Evolutionary conservation across 148 eudicot genomes (phyloP), one percentile per base, ranked within the genome.

Genomic region (Talinum fruticosum): DNA sequence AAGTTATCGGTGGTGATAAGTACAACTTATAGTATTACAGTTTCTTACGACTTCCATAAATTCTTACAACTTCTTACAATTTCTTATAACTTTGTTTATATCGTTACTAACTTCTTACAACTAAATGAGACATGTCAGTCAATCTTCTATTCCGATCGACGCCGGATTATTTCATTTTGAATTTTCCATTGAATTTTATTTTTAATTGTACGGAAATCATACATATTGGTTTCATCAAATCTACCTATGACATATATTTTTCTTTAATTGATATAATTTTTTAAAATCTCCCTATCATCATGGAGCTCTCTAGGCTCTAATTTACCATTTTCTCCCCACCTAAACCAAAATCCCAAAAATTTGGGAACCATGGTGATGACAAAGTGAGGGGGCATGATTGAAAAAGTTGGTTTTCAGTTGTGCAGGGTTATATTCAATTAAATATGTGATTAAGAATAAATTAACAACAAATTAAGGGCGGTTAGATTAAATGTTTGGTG

Each of bases 401-500:
- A 78, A 71, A 78, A 47, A 1, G 61, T 53, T 66, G 78, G 78
- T 75, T 44, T 15, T 35, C 18, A 41, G 47, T 64, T 64, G 7
- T 10, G 71, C 19, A 44, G 29, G 59, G 32, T 45, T 44, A 45
- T 76, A 76, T 45, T 38, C 33, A 76, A 32, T 62, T 59, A 59
- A 23, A 59, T n/a, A 59, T 5, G 10, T 36, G 45, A 67, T 74
- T 36, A 69, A 37, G 37, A 59, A n/a, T 38, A 74, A 66, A 67
- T 74, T 36, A 69, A 37, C 32, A 59, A n/a, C 57, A 74, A 66
- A 4, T 21, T 69, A 32, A 45, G 28, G 76, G 29, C 61, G n/a
- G 14, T 64, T 21, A 61, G 36, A 70, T 8, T 33, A 71, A 78
- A 30, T 32, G 71, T 47, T 76, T 64, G 83, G 83, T 81, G 70